Percentiles rank a stretch among this genome's conserved stretches.
Evolutionary conservation across 1,139 yeast species (phyloP).

Genomic region (Diutina catenulata): DNA sequence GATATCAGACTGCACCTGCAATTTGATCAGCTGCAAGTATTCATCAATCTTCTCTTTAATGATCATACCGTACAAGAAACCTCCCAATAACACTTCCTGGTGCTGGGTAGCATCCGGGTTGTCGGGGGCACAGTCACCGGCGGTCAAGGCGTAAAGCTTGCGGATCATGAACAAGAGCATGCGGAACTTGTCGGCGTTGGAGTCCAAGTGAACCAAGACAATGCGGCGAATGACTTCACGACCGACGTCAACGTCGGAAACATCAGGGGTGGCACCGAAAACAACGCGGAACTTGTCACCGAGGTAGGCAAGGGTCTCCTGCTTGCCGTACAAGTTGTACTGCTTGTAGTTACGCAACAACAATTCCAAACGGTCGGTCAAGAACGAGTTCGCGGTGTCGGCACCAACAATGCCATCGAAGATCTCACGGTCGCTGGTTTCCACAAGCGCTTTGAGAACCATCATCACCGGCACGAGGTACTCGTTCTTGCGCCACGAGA

Average conservation of each 20-base stretch:
- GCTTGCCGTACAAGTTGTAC: constrained; percentile 66
- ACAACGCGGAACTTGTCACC: constrained; percentile 96
- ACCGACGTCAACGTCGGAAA: constrained; percentile 85
- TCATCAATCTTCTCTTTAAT: constrained; percentile 94
- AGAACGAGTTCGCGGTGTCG: constrained; percentile 77
- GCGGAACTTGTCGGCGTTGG: constrained; percentile 69
- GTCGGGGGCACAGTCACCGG: constrained; percentile 94
- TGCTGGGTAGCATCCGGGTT: constrained; percentile 99
- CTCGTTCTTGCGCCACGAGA: constrained; percentile 95
- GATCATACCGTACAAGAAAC: constrained; percentile 94
- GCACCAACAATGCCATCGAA: constrained; percentile 94
- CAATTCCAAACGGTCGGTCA: constrained; percentile 95
- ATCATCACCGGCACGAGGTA: constrained; percentile 86
- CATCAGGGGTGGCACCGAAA: constrained; percentile 79
- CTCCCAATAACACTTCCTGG: constrained; percentile 93
- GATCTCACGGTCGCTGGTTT: constrained; percentile 87
- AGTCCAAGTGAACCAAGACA: constrained; percentile 77
- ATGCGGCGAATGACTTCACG: constrained; percentile 70
- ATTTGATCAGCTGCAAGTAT: constrained; percentile 59
- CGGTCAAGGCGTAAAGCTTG: constrained; percentile 86
- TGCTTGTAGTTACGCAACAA: constrained; percentile 77
- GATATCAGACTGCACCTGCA: constrained; percentile 71
- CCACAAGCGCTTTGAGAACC: constrained; percentile 82
- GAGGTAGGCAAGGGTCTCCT: constrained; percentile 82
- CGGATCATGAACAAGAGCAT: constrained; percentile 89